A percentile compares a stretch with the other conserved stretches of the same genome.
Evolutionary conservation across 306 rosid genomes (phyloP).

Genomic region (Rosa lucieae): DNA sequence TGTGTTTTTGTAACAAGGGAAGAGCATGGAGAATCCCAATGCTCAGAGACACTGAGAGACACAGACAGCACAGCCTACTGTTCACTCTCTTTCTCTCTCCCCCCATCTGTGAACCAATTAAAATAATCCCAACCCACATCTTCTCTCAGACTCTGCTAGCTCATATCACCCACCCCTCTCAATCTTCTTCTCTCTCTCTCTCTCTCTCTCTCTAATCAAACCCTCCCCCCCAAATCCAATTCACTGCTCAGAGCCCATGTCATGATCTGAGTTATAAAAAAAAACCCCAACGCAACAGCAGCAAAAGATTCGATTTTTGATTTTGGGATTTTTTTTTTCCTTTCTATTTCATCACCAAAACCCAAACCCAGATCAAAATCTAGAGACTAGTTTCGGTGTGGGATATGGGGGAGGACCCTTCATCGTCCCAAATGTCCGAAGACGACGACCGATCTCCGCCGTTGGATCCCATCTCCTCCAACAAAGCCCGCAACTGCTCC

Average conservation of each 20-base stretch:
- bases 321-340: not conserved
- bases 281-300: not conserved
- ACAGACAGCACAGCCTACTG: conserved; percentile 57
- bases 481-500: conserved; percentile 47
- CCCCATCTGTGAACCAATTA: conserved; percentile 30
- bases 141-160: not conserved
- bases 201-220: conserved; percentile 16
- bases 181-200: not conserved
- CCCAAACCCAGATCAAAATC: conserved; percentile 33
- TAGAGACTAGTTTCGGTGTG: not conserved
- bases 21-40: conserved; percentile 62
- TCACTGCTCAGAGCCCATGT: conserved; percentile 20
- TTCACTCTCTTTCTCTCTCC: conserved; percentile 38
- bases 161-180: not conserved
- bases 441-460: conserved; percentile 69
- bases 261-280: conserved; percentile 36
- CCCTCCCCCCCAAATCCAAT: conserved; percentile 22
- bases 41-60: conserved; percentile 62
- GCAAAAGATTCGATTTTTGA: conserved; percentile 24
- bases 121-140: conserved; percentile 36
- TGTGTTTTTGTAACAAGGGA: not conserved
- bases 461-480: conserved; percentile 55
- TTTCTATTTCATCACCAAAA: conserved; percentile 18
- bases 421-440: conserved; percentile 50
- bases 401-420: conserved; percentile 45